Percentiles rank a stretch among this genome's conserved stretches.
These are phyloP conservation scores for Wilhelminamyces savonicus DNA, from an alignment of 805 yeast genomes.

Conservation along the genomic window DNA sequence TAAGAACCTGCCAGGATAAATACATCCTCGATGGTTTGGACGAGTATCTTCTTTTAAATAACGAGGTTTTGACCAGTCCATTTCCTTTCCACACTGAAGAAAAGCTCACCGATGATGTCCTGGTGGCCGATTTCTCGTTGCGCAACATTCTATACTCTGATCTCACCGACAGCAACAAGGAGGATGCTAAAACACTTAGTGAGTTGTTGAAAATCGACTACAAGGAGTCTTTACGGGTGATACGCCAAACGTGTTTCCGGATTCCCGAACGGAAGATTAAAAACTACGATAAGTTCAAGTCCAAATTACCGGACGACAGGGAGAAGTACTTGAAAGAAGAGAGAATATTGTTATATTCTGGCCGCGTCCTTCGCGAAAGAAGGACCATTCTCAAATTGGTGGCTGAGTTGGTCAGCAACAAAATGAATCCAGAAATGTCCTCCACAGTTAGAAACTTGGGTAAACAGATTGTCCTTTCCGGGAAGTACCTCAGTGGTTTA, in stretches of 20 bases:
- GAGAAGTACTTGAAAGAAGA: slow-evolving; percentile 22
- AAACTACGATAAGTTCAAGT: slow-evolving; percentile 17
- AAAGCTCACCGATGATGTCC: slow-evolving; percentile 1
- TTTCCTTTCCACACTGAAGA: slow-evolving; percentile 17
- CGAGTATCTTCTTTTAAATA: slow-evolving; percentile 31
- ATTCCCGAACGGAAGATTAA: slow-evolving; percentile 26
- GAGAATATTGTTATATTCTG: slow-evolving; percentile 27
- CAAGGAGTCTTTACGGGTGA: slow-evolving; percentile 44
- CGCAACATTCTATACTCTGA: slow-evolving; percentile 35
- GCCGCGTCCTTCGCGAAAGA: slow-evolving; percentile 45
- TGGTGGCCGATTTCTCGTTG: slow-evolving; percentile 26
- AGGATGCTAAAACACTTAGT: slow-evolving; percentile 36
- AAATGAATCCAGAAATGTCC: slow-evolving; percentile 13
- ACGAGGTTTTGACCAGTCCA: slow-evolving; percentile 22
- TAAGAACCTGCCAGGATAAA: slow-evolving; percentile 23
- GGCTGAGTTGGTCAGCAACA: slow-evolving; percentile 18
- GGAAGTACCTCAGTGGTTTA: slow-evolving; percentile 16
- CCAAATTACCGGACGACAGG: slow-evolving; percentile 31
- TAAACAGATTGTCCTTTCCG: slow-evolving; percentile 29
- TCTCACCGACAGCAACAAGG: slow-evolving; percentile 24
- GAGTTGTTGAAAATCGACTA: slow-evolving; percentile 31
- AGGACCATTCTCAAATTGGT: slow-evolving; percentile 40
- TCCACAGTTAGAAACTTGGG: slow-evolving; percentile 30
- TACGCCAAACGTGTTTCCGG: slow-evolving; percentile 32
- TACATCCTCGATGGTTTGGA: slow-evolving; percentile 31